Conservation (phyloP, 306 rosid species). For the Quercus glauca region DNA sequence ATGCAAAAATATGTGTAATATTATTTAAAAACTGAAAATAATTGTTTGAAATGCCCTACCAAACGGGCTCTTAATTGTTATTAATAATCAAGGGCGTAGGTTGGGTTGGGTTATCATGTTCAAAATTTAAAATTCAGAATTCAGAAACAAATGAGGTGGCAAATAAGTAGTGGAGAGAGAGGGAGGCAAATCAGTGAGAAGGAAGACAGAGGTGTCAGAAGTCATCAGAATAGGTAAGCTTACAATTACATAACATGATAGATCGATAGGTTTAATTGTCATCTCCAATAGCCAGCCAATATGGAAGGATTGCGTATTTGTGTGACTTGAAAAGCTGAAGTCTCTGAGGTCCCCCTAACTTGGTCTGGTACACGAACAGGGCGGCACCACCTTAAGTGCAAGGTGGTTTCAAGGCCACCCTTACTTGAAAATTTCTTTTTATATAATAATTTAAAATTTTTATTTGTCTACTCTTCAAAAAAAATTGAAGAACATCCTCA, state of each 20-base stretch:
- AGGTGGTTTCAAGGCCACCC: too few relatives aligned
- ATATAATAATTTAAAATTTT: too few relatives aligned
- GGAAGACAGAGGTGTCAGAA: conserved; percentile 26
- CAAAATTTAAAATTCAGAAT: conserved; percentile 1
- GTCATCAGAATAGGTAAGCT: conserved; percentile 23
- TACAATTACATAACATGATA: not conserved
- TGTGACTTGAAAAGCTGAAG: conserved; percentile 28
- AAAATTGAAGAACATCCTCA: too few relatives aligned
- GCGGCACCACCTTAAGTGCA: too few relatives aligned
- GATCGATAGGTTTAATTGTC: conserved; percentile 26
- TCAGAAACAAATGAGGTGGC: not conserved
- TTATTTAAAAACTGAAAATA: too few relatives aligned
- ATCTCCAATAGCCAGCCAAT: conserved; percentile 29
- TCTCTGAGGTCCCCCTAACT: conserved; percentile 17
- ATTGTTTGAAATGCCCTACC: too few relatives aligned
- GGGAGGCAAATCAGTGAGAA: not conserved
- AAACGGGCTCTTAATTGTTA: too few relatives aligned
- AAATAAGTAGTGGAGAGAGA: conserved; percentile 15
- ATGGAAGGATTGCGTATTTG: conserved; percentile 22
- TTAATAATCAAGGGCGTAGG: too few relatives aligned
- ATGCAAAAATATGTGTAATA: too few relatives aligned
- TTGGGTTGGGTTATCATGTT: not conserved
- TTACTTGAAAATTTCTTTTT: too few relatives aligned
- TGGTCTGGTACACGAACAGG: not conserved
- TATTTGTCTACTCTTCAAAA: too few relatives aligned